phyloP scores from a whole-genome alignment of 2,329 filamentous ascomycete species.

The Aspergillus sp. region DNA sequence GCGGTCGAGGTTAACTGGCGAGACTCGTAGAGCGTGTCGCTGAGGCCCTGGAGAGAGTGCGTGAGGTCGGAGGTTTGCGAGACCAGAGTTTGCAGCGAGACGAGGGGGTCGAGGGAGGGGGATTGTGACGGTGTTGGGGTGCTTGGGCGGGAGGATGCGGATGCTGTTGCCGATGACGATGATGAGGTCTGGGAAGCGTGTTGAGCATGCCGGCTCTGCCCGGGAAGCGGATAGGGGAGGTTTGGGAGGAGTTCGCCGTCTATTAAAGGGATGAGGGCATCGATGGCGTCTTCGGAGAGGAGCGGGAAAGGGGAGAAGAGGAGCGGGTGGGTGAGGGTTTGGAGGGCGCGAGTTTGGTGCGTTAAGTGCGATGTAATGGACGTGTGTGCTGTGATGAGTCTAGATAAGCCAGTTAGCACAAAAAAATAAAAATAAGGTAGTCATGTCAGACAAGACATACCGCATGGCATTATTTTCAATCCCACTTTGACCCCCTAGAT shows the following conservation, averaged over 20 bases:
- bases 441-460: conserved; percentile 26
- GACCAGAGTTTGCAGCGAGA: conserved; percentile 61
- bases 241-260: conserved; percentile 44
- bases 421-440: neutral
- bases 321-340: conserved; percentile 50
- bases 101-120: conserved; percentile 42
- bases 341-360: conserved; percentile 53
- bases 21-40: conserved; percentile 89
- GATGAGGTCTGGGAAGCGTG: neutral
- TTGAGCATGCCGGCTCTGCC: conserved; percentile 15
- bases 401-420: conserved; percentile 18
- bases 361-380: conserved; percentile 53
- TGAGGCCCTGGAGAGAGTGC: conserved; percentile 73
- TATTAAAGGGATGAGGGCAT: conserved; percentile 50
- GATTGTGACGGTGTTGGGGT: conserved; percentile 4
- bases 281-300: conserved; percentile 46
- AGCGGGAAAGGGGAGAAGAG: conserved; percentile 50
- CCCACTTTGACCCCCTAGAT: conserved; percentile 48
- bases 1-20: conserved; percentile 79
- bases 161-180: neutral
- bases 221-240: conserved; percentile 42
- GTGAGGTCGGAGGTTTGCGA: conserved; percentile 64
- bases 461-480: conserved; percentile 50
- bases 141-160: conserved; percentile 16
- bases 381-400: conserved; percentile 51